Conservation (phyloP, 805 yeast species). For the Cyberlindnera euphorbiae region DNA sequence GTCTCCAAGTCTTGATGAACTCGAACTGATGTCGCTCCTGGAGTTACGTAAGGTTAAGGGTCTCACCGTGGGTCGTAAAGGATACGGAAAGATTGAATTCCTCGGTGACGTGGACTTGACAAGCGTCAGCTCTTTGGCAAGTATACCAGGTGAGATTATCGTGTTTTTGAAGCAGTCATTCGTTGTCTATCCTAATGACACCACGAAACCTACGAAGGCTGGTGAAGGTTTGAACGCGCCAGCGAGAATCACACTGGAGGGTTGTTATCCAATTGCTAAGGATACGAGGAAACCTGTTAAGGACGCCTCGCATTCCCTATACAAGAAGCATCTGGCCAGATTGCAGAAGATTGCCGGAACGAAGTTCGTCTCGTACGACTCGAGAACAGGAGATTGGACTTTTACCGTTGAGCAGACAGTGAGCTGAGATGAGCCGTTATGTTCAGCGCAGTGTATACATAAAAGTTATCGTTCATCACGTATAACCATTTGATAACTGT, state of each 20-base stretch:
- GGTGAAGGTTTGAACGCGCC: slow-evolving; percentile 86
- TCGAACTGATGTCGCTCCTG: slow-evolving; percentile 53
- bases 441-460: no score
- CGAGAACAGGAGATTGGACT: slow-evolving; percentile 67
- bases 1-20: slow-evolving; percentile 65
- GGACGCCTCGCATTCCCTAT: slow-evolving; percentile 71
- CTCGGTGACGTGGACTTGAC: slow-evolving; percentile 80
- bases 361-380: slow-evolving; percentile 71
- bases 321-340: slow-evolving; percentile 62
- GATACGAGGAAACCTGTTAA: slow-evolving; percentile 68
- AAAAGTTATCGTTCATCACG: no score
- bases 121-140: slow-evolving; percentile 51
- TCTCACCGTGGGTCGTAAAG: slow-evolving; percentile 71
- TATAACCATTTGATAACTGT: no score
- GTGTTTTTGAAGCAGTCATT: slow-evolving; percentile 56
- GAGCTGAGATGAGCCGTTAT: no score
- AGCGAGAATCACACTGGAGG: slow-evolving; percentile 66
- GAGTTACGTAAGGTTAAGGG: slow-evolving; percentile 60
- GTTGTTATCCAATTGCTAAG: slow-evolving; percentile 75
- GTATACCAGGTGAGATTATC: slow-evolving; percentile 63
- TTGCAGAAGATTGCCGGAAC: slow-evolving; percentile 56
- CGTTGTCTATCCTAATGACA: slow-evolving; percentile 67
- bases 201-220: slow-evolving; percentile 47
- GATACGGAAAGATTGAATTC: slow-evolving; percentile 73
- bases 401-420: slow-evolving; percentile 43